Conservation (phyloP, 768 basidiomycete genomes). For the Podaxis rugospora region DNA sequence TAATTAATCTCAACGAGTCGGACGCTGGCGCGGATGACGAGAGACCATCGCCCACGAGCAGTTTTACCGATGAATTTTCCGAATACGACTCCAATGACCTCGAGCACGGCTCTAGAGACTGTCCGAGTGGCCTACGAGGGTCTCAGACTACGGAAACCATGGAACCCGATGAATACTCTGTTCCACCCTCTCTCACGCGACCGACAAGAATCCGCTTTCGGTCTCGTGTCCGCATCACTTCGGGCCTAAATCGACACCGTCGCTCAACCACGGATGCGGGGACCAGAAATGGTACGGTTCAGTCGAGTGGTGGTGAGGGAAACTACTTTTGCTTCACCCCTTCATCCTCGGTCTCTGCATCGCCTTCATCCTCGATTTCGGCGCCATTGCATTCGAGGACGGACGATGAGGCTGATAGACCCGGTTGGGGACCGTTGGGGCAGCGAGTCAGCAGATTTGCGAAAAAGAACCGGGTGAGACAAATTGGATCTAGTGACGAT, state of each 20-base stretch:
- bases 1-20: not conserved
- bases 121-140: not conserved
- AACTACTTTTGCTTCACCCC: constrained; percentile 22
- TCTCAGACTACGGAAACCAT: not conserved
- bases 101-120: not conserved
- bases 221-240: constrained; percentile 74
- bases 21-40: constrained; percentile 1
- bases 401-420: constrained; percentile 39
- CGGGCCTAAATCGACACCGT: constrained; percentile 53
- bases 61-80: not conserved
- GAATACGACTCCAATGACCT: not conserved
- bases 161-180: not conserved
- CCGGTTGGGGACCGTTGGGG: constrained; percentile 60
- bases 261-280: constrained; percentile 13
- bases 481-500: constrained; percentile 15
- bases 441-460: constrained; percentile 44
- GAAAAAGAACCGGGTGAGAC: constrained; percentile 17
- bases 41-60: not conserved
- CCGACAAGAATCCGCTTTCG: constrained; percentile 55
- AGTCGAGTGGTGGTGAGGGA: constrained; percentile 8
- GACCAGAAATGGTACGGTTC: not conserved
- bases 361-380: constrained; percentile 78
- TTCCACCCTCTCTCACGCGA: constrained; percentile 13
- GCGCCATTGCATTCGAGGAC: constrained; percentile 64
- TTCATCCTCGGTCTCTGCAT: constrained; percentile 48